A percentile compares a stretch with the other conserved stretches of the same genome.
These are phyloP conservation scores for Didymosphaeria variabile DNA, from an alignment of 2,329 filamentous ascomycete genomes.

Conservation along the genomic window DNA sequence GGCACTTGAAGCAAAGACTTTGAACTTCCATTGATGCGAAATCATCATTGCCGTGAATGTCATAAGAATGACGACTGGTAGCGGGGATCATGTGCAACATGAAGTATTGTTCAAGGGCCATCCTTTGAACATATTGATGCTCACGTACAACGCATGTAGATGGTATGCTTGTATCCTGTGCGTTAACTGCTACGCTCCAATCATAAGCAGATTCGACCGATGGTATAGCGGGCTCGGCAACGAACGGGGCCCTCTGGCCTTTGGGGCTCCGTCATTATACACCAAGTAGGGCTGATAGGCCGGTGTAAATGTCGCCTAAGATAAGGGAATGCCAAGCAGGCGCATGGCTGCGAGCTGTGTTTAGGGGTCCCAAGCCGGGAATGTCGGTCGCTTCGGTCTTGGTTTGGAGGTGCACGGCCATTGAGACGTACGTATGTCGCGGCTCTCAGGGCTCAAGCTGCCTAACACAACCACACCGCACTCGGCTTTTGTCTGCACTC, in stretches of 20 bases:
- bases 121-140: neutral
- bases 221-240: neutral
- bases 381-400: slow-evolving; percentile 23
- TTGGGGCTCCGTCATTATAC: neutral
- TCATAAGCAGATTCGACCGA: slow-evolving; percentile 18
- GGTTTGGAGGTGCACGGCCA: slow-evolving; percentile 26
- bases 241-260: slow-evolving; percentile 23
- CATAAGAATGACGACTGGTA: neutral
- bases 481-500: slow-evolving; percentile 17
- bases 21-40: neutral
- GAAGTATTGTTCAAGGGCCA: neutral
- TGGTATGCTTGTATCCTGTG: neutral
- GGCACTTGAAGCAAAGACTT: neutral
- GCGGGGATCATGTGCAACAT: neutral
- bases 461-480: slow-evolving; percentile 25
- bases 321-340: neutral
- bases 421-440: slow-evolving; percentile 21
- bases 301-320: neutral
- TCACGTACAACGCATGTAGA: too few relatives aligned
- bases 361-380: slow-evolving; percentile 17
- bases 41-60: neutral
- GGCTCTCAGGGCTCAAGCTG: slow-evolving; percentile 6
- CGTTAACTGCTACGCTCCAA: slow-evolving; percentile 18
- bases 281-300: neutral
- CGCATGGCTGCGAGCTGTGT: neutral